phyloP scores from a whole-genome alignment of 148 eudicot species.

The Beta vulgaris region DNA sequence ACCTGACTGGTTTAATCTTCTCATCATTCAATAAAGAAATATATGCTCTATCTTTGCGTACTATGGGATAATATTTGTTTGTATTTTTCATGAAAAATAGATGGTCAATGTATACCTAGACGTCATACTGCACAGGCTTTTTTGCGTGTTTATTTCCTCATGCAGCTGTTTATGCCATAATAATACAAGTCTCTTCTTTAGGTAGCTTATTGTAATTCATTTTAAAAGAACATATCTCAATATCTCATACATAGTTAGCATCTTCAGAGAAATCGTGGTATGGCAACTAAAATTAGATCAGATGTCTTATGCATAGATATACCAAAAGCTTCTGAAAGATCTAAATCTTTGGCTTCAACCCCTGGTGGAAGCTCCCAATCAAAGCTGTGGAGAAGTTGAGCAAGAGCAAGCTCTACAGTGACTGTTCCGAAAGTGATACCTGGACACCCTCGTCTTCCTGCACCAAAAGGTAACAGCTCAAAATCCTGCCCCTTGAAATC shows the following conservation, averaged over 20 bases:
- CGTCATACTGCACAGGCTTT: background rate
- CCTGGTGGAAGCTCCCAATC: constrained; percentile 59
- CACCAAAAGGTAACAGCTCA: constrained; percentile 65
- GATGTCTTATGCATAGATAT: constrained; percentile 50
- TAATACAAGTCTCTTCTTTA: no score
- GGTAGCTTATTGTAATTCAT: no score
- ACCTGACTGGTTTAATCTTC: background rate
- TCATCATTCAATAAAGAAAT: background rate
- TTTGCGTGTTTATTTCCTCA: no score
- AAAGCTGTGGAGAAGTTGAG: constrained; percentile 54
- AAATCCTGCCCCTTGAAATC: constrained; percentile 62
- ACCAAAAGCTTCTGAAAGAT: constrained; percentile 55
- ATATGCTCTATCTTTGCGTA: background rate
- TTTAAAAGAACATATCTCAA: no score
- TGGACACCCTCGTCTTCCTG: constrained; percentile 65
- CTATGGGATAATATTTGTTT: background rate
- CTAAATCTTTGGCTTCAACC: constrained; percentile 38
- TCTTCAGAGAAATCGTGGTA: constrained; percentile 17
- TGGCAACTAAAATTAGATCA: constrained; percentile 37
- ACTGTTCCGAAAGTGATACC: constrained; percentile 47
- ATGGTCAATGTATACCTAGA: background rate
- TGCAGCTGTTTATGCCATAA: no score
- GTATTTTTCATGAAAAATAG: background rate
- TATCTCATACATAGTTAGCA: background rate
- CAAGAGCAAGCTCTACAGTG: constrained; percentile 49